Base-by-base conservation (phyloP, 2,329 filamentous ascomycete genomes). In the Cercospora zeina region DNA sequence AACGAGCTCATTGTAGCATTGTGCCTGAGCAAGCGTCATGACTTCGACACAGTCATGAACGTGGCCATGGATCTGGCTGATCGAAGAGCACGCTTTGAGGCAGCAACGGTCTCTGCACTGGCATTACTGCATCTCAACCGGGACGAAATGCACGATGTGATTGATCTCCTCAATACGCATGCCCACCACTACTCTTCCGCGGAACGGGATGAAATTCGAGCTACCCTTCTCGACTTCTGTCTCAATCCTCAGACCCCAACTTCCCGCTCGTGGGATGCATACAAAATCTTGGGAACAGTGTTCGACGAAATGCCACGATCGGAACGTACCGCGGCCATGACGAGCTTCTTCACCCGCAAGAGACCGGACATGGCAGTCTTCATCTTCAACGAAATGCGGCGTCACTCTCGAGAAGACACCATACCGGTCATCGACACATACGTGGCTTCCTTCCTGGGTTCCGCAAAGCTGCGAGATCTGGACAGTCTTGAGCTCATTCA, bases 311-410 rank as follows among this genome's bases (percentile, higher is more conserved):
- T 88, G 0, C 81, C 85, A n/a, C 81, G 86, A 5, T 79, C 82
- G 2, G 81, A 84, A 54, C 88, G 93, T 9, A 86, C 87, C 13
- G 76, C 81, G 27, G 80, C 97, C 49, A 96, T 99, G 90, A 83
- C 87, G 21, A 81, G 84, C 21, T 97, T 97, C 77, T 96, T 97
- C 77, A 78, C 82, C 7, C 87, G 91, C 39, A 82, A 85, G 30
- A 86, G 92, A 10, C 83, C 90, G 11, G 93, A 97, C 71, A 92
- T 97, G 83, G 93, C 90, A 2, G 87, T 86, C 51, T 83, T 92
- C 65, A 87, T 96, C 34, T 97, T 99, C 76, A 90, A 90, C 13
- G 91, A 97, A 74, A 97, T 97, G 93, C 89, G 92, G n/a, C 83
- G 89, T 55, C 88, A 92, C 66, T 81, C 83, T 24, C 85, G 87